Evolutionary conservation across 2,329 filamentous ascomycete species (phyloP), one percentile per base, ranked within the genome.

Genomic region (Fonsecaea pedrosoi): DNA sequence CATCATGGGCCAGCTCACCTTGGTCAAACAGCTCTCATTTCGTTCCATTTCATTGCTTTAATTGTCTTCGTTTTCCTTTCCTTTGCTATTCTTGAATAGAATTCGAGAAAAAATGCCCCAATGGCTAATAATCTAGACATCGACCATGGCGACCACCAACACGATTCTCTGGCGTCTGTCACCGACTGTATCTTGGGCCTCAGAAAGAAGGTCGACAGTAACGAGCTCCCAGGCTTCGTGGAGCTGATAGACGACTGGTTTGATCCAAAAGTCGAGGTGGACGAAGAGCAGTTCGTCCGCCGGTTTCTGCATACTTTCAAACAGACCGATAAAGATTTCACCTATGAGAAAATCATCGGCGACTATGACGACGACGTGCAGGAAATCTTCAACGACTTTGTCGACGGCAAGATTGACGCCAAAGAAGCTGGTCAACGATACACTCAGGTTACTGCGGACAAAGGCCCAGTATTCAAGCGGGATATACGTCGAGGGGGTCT

Each of bases 191-290:
- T 70, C 38, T 48, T 70, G 40, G 68, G 63, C 4, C 45, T 70
- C 50, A 68, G 42, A 45, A 25, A 64, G 15, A 68, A 68, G n/a
- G 56, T 68, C 15, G 61, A 70, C 37, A 50, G 55, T 35, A 64
- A 68, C 5, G 61, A 66, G 37, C 68, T 70, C 18, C 68, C 68
- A 34, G 68, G 68, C 18, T 61, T 70, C 50, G 35, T 37, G 3
- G 50, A 45, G 4, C 54, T 70, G 50, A 70, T 70, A 15, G 61
- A 68, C 30, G 68, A 70, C 61, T 70, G 66, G 65, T 70, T 70
- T 35, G 59, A 66, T 34, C 66, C 68, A 5, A 21, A 70, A 25
- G 61, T 66, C 30, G 37, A 63, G 7, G 68, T 70, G n/a, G 58
- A 68, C 15, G 53, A 68, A 45, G 68, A 70, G 50, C 68, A 70